Percentiles rank a stretch among this genome's conserved stretches.
Evolutionary conservation across 2,329 filamentous ascomycete genomes (phyloP).

Genomic region (Cercospora sojina): DNA sequence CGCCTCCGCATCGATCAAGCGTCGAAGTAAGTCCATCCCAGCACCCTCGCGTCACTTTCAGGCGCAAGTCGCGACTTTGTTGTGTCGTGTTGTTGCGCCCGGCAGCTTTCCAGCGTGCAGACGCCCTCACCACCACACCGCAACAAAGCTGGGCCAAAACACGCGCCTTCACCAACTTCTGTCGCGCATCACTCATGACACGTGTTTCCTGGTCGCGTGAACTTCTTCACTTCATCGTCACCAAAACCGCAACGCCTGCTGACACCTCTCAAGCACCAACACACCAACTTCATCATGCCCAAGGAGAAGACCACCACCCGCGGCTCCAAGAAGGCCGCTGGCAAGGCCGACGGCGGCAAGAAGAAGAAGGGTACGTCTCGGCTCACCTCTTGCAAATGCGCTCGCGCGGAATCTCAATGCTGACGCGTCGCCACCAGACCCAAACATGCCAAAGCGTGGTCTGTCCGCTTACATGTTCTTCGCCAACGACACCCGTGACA

Average conservation of each 20-base stretch:
- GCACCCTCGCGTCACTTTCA: conserved; percentile 7
- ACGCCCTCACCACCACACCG: conserved; percentile 10
- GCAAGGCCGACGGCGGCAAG: conserved; percentile 54
- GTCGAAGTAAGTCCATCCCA: conserved; percentile 22
- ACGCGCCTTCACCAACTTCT: conserved; percentile 11
- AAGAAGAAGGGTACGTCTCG: conserved; percentile 67
- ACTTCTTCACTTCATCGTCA: conserved; percentile 3
- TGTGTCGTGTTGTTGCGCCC: conserved; percentile 27
- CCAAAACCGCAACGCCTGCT: conserved; percentile 10
- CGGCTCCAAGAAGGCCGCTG: conserved; percentile 53
- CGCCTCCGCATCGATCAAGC: conserved; percentile 16
- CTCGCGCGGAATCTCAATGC: conserved; percentile 11
- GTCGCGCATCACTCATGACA: conserved; percentile 15
- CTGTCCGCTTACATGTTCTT: conserved; percentile 99
- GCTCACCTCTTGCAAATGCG: not conserved
- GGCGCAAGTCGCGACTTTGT: conserved; percentile 21
- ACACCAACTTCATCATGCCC: conserved; percentile 56
- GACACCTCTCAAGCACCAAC: conserved; percentile 13
- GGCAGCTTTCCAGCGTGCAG: conserved; percentile 22
- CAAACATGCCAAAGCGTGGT: conserved; percentile 98
- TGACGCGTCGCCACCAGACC: conserved; percentile 58
- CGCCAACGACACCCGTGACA: conserved; percentile 98
- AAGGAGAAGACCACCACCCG: conserved; percentile 65
- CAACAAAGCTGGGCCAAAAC: conserved; percentile 14
- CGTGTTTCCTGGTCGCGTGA: conserved; percentile 16